These are phyloP conservation scores for Rhynchospora breviuscula DNA, from an alignment of 176 grass and related monocot species.

Conservation along the genomic window DNA sequence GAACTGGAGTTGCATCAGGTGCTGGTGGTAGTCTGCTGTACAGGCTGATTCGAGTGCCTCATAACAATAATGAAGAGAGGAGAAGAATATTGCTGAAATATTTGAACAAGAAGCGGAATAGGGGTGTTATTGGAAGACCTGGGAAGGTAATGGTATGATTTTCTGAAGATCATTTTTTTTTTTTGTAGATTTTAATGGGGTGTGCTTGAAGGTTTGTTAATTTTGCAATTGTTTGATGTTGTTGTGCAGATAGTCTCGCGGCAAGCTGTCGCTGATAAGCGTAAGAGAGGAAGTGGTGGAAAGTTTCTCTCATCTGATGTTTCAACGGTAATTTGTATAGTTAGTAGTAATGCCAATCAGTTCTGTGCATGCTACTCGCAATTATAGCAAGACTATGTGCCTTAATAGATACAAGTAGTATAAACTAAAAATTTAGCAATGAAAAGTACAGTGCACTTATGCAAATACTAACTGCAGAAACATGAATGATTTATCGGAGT, in stretches of 20 bases:
- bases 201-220: conserved; percentile 19
- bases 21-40: conserved; percentile 1
- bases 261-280: conserved; percentile 60
- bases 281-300: conserved; percentile 60
- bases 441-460: not conserved
- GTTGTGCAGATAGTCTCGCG: conserved; percentile 55
- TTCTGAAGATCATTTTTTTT: not conserved
- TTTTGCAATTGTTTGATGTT: conserved; percentile 25
- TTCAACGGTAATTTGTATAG: conserved; percentile 32
- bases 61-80: conserved; percentile 55
- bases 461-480: not conserved
- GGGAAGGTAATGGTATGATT: conserved; percentile 45
- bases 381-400: not conserved
- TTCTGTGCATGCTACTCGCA: not conserved
- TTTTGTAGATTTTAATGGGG: not conserved
- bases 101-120: conserved; percentile 57
- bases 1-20: not conserved
- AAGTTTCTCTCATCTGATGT: conserved; percentile 51
- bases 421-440: not conserved
- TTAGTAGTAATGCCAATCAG: not conserved
- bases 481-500: not conserved
- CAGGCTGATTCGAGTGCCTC: conserved; percentile 29
- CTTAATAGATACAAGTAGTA: not conserved
- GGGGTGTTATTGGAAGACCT: conserved; percentile 36
- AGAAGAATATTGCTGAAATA: conserved; percentile 71